Conservation (phyloP, 805 yeast species). For the Grigorovia transvaalensis region DNA sequence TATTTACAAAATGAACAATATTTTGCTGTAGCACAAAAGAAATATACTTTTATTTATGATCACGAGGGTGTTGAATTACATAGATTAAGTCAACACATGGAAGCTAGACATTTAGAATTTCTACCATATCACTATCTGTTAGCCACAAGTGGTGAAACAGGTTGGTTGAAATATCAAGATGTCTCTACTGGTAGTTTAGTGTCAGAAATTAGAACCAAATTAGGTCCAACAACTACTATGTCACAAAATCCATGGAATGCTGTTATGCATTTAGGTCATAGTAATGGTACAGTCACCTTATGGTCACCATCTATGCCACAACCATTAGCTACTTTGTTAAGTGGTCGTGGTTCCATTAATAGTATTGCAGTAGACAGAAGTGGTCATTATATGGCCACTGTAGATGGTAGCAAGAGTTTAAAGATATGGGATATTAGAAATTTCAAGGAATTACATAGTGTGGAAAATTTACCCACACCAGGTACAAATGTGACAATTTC, state of each 20-base stretch:
- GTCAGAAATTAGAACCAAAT: slow-evolving; percentile 71
- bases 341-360: slow-evolving; percentile 79
- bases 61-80: slow-evolving; percentile 86
- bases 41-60: slow-evolving; percentile 86
- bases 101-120: slow-evolving; percentile 71
- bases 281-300: slow-evolving; percentile 81
- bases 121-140: slow-evolving; percentile 86
- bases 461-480: slow-evolving; percentile 67
- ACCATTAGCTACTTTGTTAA: slow-evolving; percentile 73
- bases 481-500: slow-evolving; percentile 72
- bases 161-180: slow-evolving; percentile 85
- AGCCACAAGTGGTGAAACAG: slow-evolving; percentile 82
- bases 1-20: slow-evolving; percentile 86
- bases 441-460: slow-evolving; percentile 57
- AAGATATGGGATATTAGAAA: slow-evolving; percentile 92
- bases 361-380: slow-evolving; percentile 81
- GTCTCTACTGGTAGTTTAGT: slow-evolving; percentile 86
- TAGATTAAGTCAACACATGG: slow-evolving; percentile 81
- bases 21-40: slow-evolving; percentile 95
- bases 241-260: slow-evolving; percentile 94
- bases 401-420: slow-evolving; percentile 74
- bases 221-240: slow-evolving; percentile 86
- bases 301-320: slow-evolving; percentile 89
- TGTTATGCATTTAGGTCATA: slow-evolving; percentile 84
- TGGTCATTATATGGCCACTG: slow-evolving; percentile 88